phyloP scores from a whole-genome alignment of 495 filamentous ascomycete genomes.

The Darksidea phi region DNA sequence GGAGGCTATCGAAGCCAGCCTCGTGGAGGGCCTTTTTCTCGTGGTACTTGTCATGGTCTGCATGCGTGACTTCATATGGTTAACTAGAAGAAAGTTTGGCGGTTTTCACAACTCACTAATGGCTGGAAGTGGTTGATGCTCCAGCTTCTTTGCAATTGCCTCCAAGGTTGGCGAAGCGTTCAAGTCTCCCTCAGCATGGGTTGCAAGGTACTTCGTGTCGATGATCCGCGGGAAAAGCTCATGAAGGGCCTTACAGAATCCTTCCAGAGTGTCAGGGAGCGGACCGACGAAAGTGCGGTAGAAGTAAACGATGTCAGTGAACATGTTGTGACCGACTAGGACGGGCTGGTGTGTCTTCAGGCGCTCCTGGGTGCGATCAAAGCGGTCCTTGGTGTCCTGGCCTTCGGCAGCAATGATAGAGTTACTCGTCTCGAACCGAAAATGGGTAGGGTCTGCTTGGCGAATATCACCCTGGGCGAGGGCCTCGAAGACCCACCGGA shows the following conservation, averaged over 20 bases:
- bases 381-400: slow-evolving; percentile 35
- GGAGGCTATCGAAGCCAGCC: slow-evolving; percentile 71
- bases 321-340: slow-evolving; percentile 75
- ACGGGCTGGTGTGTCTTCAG: slow-evolving; percentile 54
- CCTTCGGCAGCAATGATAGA: slow-evolving; percentile 38
- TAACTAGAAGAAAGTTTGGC: slow-evolving; percentile 11
- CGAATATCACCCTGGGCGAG: slow-evolving; percentile 59
- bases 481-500: slow-evolving; percentile 71
- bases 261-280: slow-evolving; percentile 60
- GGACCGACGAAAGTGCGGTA: slow-evolving; percentile 66
- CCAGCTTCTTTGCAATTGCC: slow-evolving; percentile 49
- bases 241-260: slow-evolving; percentile 58
- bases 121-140: slow-evolving; percentile 43
- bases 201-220: slow-evolving; percentile 77
- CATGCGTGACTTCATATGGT: slow-evolving; percentile 42
- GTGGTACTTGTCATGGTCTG: slow-evolving; percentile 52
- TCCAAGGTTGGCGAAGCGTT: slow-evolving; percentile 54
- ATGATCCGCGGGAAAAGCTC: slow-evolving; percentile 65
- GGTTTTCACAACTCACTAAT: slow-evolving; percentile 47
- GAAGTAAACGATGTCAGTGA: slow-evolving; percentile 71
- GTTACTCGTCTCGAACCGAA: slow-evolving; percentile 36
- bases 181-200: slow-evolving; percentile 53
- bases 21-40: slow-evolving; percentile 54
- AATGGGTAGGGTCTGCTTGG: slow-evolving; percentile 49
- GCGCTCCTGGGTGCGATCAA: slow-evolving; percentile 40